These are phyloP conservation scores for Asclepias syriaca DNA, from an alignment of 257 asterid species.

Conservation along the genomic window DNA sequence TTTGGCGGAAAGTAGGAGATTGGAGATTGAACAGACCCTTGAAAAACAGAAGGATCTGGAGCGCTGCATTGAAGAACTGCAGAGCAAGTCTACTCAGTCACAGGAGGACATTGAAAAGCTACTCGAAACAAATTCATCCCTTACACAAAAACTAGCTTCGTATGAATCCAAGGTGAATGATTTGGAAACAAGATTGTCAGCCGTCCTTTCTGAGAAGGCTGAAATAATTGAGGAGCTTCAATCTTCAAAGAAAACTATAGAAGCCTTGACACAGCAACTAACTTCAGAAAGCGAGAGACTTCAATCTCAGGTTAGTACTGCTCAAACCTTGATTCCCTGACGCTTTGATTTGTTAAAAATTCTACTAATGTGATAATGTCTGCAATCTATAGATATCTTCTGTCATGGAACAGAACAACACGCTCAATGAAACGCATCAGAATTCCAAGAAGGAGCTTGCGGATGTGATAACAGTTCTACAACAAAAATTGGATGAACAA, in stretches of 20 bases:
- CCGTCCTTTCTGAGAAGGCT: conserved; percentile 46
- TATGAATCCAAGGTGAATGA: conserved; percentile 47
- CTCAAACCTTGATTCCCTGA: not conserved
- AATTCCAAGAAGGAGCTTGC: conserved; percentile 72
- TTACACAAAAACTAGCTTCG: conserved; percentile 51
- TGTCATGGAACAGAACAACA: conserved; percentile 59
- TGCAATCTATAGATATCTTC: conserved; percentile 56
- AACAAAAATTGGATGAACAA: conserved; percentile 69
- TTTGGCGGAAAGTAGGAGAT: conserved; percentile 38
- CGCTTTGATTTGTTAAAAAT: conserved; percentile 5
- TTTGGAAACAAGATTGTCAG: conserved; percentile 33
- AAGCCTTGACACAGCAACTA: conserved; percentile 48
- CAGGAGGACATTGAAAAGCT: conserved; percentile 50
- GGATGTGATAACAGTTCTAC: conserved; percentile 48
- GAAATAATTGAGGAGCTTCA: conserved; percentile 27
- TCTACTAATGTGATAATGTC: conserved; percentile 1
- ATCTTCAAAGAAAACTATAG: conserved; percentile 49
- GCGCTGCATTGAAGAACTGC: conserved; percentile 35
- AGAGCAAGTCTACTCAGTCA: conserved; percentile 35
- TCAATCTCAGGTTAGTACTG: conserved; percentile 63
- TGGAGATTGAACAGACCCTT: conserved; percentile 52
- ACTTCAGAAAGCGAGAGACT: conserved; percentile 63
- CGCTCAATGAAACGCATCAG: conserved; percentile 59
- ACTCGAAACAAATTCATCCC: conserved; percentile 48
- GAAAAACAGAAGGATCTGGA: conserved; percentile 46